Conservation (phyloP, 2,329 filamentous ascomycete species). For the Penicillium nordicum region DNA sequence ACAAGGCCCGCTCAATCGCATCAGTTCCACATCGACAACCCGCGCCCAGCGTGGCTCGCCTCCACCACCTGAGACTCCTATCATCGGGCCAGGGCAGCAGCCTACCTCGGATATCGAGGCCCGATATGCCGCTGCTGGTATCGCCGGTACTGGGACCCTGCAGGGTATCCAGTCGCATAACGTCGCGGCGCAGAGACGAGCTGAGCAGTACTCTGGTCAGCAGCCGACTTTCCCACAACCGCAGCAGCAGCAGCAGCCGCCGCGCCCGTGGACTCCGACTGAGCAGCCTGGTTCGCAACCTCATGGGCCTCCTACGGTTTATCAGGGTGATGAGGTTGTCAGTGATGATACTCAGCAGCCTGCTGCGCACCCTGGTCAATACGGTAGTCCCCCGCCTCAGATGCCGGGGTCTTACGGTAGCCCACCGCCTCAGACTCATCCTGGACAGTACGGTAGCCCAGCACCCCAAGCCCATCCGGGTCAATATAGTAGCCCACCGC, state of each 20-base stretch:
- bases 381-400: constrained; percentile 37
- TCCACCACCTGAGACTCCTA: constrained; percentile 88
- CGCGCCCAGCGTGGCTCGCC: constrained; percentile 88
- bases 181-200: constrained; percentile 74
- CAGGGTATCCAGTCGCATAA: constrained; percentile 72
- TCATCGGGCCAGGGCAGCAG: constrained; percentile 67
- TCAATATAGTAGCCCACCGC: constrained; percentile 34
- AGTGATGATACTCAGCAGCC: constrained; percentile 40
- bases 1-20: constrained; percentile 50
- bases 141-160: constrained; percentile 78
- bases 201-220: constrained; percentile 69
- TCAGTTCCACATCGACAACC: constrained; percentile 84
- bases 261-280: constrained; percentile 89
- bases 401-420: constrained; percentile 12
- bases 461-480: constrained; percentile 16
- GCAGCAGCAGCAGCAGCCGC: constrained; percentile 36
- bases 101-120: constrained; percentile 82
- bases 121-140: constrained; percentile 85
- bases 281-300: constrained; percentile 81
- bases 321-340: constrained; percentile 78
- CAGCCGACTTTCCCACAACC: constrained; percentile 37
- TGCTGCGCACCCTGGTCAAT: constrained; percentile 24
- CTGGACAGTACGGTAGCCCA: constrained; percentile 1
- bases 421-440: constrained; percentile 22
- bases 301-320: constrained; percentile 85